Evolutionary conservation across 305 asterid genomes (phyloP).

Genomic region (Fraxinus dipetala): DNA sequence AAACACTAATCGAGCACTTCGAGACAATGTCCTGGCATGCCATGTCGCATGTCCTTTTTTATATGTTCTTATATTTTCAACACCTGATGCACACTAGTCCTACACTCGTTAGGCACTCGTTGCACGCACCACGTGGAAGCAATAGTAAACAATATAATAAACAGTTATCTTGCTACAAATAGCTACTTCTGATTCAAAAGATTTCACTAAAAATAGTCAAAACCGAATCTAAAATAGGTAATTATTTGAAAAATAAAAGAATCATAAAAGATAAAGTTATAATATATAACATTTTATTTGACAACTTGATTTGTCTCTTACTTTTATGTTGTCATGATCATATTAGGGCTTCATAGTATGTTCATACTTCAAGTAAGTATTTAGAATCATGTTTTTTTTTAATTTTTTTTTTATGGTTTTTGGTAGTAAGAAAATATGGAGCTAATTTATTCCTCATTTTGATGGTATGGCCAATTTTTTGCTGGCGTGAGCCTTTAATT

Average conservation of each 20-base stretch:
- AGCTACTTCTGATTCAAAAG: neutral
- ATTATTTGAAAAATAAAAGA: neutral
- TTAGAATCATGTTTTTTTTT: neutral
- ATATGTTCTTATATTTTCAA: neutral
- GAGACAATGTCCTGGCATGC: neutral
- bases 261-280: neutral
- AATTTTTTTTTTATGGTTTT: neutral
- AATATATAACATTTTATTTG: neutral
- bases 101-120: neutral
- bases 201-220: neutral
- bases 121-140: neutral
- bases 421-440: neutral
- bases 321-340: neutral
- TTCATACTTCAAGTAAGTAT: neutral
- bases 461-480: constrained; percentile 9
- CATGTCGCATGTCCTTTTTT: neutral
- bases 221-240: neutral
- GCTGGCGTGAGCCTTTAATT: constrained; percentile 9
- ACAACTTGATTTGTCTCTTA: neutral
- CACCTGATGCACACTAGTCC: neutral
- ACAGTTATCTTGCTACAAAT: neutral
- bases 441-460: neutral
- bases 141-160: neutral
- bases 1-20: neutral
- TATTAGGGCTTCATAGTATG: neutral